Percentiles rank a stretch among this genome's conserved stretches.
Conservation (phyloP, 192 early-diverging fungal genomes). For the Umbelopsis sp. region DNA sequence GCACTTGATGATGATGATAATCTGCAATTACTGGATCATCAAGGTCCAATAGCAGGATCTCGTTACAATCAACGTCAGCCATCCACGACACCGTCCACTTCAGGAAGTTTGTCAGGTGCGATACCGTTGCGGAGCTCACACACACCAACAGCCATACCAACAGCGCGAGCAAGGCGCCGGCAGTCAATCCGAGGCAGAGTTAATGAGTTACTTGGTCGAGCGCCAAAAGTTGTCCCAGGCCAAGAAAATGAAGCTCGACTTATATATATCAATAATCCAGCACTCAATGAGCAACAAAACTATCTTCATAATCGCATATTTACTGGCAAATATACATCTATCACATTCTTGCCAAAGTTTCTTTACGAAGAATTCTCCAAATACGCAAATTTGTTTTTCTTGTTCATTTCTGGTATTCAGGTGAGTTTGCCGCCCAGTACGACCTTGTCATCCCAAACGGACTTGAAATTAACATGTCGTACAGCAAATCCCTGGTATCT, state of each 20-base stretch:
- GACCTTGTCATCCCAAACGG: neutral
- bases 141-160: neutral
- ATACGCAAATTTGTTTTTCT: conserved; percentile 98
- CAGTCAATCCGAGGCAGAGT: neutral
- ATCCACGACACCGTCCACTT: neutral
- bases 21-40: conserved; percentile 19
- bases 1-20: conserved; percentile 30
- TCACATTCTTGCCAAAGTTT: conserved; percentile 95
- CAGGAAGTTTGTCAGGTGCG: neutral
- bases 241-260: conserved; percentile 48
- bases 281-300: conserved; percentile 73
- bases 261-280: conserved; percentile 86
- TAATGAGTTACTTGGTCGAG: neutral
- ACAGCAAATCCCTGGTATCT: conserved; percentile 93
- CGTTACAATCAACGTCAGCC: conserved; percentile 6
- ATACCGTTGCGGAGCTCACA: neutral
- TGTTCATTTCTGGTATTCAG: conserved; percentile 95
- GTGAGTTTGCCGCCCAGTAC: conserved; percentile 37
- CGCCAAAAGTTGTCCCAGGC: neutral
- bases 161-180: neutral
- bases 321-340: conserved; percentile 94
- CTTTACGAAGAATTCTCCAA: conserved; percentile 96
- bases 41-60: conserved; percentile 21
- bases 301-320: conserved; percentile 90
- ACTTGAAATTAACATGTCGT: neutral